Evolutionary conservation across 176 grass and related monocot species (phyloP).

Genomic region (Oryza brachyantha): DNA sequence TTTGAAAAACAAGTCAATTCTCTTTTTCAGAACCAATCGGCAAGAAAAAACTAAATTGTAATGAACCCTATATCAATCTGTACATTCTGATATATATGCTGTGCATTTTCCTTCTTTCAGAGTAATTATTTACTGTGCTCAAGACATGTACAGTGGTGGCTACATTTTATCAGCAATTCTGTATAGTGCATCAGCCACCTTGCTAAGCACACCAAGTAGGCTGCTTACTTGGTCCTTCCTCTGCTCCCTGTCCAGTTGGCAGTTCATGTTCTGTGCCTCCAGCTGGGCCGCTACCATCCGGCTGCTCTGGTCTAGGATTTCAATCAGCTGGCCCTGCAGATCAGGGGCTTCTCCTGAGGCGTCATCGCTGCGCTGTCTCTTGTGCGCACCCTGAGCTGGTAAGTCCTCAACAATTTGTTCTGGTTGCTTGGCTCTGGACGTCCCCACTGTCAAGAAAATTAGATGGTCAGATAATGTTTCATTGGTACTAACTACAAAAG

Average conservation of each 20-base stretch:
- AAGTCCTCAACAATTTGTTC: constrained; percentile 35
- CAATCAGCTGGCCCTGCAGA: constrained; percentile 48
- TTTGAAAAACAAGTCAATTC: constrained; percentile 23
- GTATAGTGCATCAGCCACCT: constrained; percentile 85
- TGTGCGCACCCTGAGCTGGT: constrained; percentile 37
- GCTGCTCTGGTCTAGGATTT: constrained; percentile 71
- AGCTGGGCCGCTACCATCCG: constrained; percentile 58
- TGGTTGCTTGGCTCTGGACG: constrained; percentile 64
- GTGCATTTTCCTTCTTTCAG: constrained; percentile 9
- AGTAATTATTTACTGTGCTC: constrained; percentile 37
- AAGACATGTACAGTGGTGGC: constrained; percentile 12
- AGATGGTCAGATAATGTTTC: constrained; percentile 13
- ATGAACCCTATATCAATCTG: constrained; percentile 37
- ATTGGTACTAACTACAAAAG: background rate
- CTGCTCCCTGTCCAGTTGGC: constrained; percentile 88
- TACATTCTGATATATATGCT: constrained; percentile 26
- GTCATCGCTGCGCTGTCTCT: constrained; percentile 53
- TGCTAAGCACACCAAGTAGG: constrained; percentile 75
- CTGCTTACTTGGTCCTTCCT: constrained; percentile 72
- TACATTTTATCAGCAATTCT: constrained; percentile 98
- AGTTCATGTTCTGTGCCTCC: constrained; percentile 80
- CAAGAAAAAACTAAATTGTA: constrained; percentile 20
- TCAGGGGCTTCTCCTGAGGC: constrained; percentile 2
- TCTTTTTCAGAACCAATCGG: constrained; percentile 29
- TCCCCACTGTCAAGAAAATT: constrained; percentile 46